Evolutionary conservation across 169 alveolate species (phyloP), one percentile per base, ranked within the genome.

Genomic region (Cryptosporidium parvum): DNA sequence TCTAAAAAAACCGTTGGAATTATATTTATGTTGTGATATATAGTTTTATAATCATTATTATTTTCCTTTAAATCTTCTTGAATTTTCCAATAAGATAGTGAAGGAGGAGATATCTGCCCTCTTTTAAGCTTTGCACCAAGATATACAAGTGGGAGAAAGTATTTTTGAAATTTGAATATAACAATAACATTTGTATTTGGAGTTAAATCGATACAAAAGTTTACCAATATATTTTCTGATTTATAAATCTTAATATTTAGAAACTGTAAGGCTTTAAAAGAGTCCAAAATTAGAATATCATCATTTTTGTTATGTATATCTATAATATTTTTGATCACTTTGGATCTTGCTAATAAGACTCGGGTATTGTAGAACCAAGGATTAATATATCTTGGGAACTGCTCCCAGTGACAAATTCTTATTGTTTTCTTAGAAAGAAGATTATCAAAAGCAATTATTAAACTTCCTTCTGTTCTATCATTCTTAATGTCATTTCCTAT

Each of bases 361-460:
- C 59, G 52, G 6, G 75, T 80, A 9, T 59, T 62, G 31, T 80
- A 33, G 59, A 80, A 80, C 89, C 89, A 80, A 14, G 67, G 42
- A 12, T 48, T 80, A 10, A 80, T 23, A 37, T 42, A 80, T 53
- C 35, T 80, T 12, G 89, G 89, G 21, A 80, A 61, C 65, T 80
- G 69, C 16, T 80, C 89, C 89, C 89, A 80, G 16, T 80, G 89
- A 26, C 89, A 80, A 21, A 80, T 42, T 3, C 42, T 65, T 31
- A 65, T 62, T 4, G 10, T 65, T 45, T 37, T 59, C 16, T 80
- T 18, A 37, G 33, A 7, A 73, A 71, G 48, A 23, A 51, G 61
- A 35, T 71, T 71, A 14, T 48, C 48, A 51, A 71, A 44, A 23
- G 39, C 39, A 2, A 71, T 48, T 16, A 71, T 48, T 9, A 71